phyloP scores from a whole-genome alignment of 805 yeast genomes.

The Candida sithepensis region DNA sequence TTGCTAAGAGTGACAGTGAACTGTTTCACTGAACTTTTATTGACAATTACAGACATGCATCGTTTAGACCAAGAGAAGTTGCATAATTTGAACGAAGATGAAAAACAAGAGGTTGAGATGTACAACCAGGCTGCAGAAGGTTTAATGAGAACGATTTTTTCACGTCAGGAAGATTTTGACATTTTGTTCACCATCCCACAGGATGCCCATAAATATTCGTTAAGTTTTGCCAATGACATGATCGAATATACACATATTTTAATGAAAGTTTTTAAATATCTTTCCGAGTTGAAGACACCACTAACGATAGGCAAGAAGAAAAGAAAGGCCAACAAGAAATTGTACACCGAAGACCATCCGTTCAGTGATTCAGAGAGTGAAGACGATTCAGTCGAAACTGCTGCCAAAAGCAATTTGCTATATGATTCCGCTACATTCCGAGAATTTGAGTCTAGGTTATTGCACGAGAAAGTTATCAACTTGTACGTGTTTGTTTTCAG shows the following conservation, averaged over 20 bases:
- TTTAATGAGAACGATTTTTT: slow-evolving; percentile 57
- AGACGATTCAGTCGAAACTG: slow-evolving; percentile 24
- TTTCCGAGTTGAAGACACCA: slow-evolving; percentile 48
- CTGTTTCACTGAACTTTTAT: slow-evolving; percentile 60
- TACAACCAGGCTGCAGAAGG: slow-evolving; percentile 32
- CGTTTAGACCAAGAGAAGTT: slow-evolving; percentile 36
- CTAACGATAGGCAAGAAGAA: slow-evolving; percentile 22
- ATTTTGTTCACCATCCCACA: slow-evolving; percentile 58
- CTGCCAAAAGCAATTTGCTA: slow-evolving; percentile 12
- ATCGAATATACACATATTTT: slow-evolving; percentile 64
- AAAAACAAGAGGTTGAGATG: slow-evolving; percentile 40
- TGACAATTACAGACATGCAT: slow-evolving; percentile 37
- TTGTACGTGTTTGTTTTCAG: slow-evolving; percentile 62
- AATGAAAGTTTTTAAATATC: slow-evolving; percentile 64
- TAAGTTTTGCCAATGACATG: slow-evolving; percentile 54
- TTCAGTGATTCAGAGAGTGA: slow-evolving; percentile 24
- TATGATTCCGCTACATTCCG: slow-evolving; percentile 20
- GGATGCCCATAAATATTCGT: slow-evolving; percentile 59
- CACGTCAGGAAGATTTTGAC: slow-evolving; percentile 56
- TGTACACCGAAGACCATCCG: slow-evolving; percentile 22
- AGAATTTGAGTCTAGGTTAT: slow-evolving; percentile 40
- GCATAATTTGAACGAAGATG: slow-evolving; percentile 38
- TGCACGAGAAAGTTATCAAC: slow-evolving; percentile 58
- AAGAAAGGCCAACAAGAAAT: slow-evolving; percentile 3
- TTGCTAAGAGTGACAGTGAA: slow-evolving; percentile 68